phyloP scores from a whole-genome alignment of 2,329 filamentous ascomycete species.

The Trichophaea hybrida region DNA sequence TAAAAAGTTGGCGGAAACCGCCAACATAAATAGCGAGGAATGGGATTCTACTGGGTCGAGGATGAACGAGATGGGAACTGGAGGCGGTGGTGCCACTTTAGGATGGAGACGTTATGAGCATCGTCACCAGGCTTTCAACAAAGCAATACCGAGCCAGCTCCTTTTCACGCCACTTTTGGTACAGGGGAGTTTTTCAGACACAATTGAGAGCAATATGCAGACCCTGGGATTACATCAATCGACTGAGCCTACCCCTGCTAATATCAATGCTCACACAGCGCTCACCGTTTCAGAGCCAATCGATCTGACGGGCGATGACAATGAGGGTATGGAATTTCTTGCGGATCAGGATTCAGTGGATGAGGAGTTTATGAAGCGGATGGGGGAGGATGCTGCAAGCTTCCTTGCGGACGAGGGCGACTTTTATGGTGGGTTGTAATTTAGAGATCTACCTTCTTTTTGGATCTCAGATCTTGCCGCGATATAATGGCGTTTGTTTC shows the following conservation, averaged over 20 bases:
- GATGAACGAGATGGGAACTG: conserved; percentile 24
- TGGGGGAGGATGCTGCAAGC: conserved; percentile 20
- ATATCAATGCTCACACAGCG: conserved; percentile 3
- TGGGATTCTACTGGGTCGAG: conserved; percentile 21
- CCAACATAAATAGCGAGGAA: not conserved
- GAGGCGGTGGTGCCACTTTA: conserved; percentile 8
- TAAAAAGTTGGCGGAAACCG: conserved; percentile 24
- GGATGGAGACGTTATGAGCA: conserved; percentile 17
- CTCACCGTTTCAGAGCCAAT: conserved; percentile 2
- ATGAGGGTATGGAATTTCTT: conserved; percentile 12
- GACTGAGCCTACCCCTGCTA: not conserved
- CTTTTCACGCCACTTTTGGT: conserved; percentile 1
- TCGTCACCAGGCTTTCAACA: conserved; percentile 19
- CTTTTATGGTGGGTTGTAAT: conserved; percentile 21
- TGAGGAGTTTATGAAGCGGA: conserved; percentile 18
- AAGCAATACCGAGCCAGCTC: conserved; percentile 11
- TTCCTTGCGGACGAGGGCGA: conserved; percentile 17
- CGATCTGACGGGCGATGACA: conserved; percentile 19
- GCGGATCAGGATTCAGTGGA: conserved; percentile 10
- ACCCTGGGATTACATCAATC: not conserved
- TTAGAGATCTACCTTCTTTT: too few species aligned
- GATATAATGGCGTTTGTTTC: too few species aligned
- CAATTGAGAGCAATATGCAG: conserved; percentile 12
- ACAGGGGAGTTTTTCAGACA: conserved; percentile 2
- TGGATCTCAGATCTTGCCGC: not conserved